Percentiles rank a stretch among this genome's conserved stretches.
These are phyloP conservation scores for Trametes hirsuta DNA, from an alignment of 1,284 basidiomycete species.

Conservation along the genomic window DNA sequence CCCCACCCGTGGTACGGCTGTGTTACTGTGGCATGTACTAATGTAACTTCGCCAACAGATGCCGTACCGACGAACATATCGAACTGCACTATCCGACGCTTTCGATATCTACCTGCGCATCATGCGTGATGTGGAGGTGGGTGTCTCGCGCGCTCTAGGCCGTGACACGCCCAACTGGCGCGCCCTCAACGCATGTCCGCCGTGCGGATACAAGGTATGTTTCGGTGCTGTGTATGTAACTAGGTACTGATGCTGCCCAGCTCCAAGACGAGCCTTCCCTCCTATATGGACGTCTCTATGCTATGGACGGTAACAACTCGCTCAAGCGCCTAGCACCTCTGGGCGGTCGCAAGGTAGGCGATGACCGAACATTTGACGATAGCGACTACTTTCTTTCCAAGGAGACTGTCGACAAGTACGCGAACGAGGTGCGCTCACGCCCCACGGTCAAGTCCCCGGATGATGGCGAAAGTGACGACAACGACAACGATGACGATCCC, in stretches of 20 bases:
- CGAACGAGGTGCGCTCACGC: constrained; percentile 33
- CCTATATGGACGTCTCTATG: constrained; percentile 23
- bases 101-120: constrained; percentile 38
- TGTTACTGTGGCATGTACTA: no score
- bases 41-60: constrained; percentile 4
- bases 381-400: constrained; percentile 31
- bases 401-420: constrained; percentile 34
- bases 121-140: constrained; percentile 13
- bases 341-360: constrained; percentile 12
- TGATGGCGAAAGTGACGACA: background rate
- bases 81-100: constrained; percentile 26
- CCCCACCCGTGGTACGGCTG: no score
- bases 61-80: constrained; percentile 9
- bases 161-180: background rate
- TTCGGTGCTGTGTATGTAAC: background rate
- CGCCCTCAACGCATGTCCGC: constrained; percentile 32
- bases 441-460: background rate
- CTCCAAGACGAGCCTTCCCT: constrained; percentile 6
- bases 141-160: constrained; percentile 12
- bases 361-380: constrained; percentile 27
- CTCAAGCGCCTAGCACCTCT: constrained; percentile 33
- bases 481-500: background rate
- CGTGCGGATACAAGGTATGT: constrained; percentile 35
- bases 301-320: constrained; percentile 41
- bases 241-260: constrained; percentile 17